These are phyloP conservation scores for Apiotrichum brassicae DNA, from an alignment of 1,284 basidiomycete species.

Conservation along the genomic window DNA sequence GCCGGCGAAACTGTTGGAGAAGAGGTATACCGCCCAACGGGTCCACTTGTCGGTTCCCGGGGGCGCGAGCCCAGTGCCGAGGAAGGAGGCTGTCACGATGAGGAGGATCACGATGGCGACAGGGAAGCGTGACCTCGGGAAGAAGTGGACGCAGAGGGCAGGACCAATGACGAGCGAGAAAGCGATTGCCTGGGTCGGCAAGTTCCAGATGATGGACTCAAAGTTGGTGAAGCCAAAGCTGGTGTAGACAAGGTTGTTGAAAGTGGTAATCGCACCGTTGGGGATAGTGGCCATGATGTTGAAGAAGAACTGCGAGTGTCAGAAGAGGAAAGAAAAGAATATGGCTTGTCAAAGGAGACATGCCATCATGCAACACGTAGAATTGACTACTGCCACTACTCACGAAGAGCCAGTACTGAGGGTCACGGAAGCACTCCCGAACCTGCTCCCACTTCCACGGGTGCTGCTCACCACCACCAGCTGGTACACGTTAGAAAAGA, in stretches of 20 bases:
- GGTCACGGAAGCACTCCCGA: constrained; percentile 26
- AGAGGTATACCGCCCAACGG: constrained; percentile 20
- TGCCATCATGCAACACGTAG: too few relatives aligned
- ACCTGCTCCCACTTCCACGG: constrained; percentile 27
- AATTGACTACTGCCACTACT: too few relatives aligned
- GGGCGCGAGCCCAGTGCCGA: constrained; percentile 21
- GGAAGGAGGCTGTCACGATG: constrained; percentile 17
- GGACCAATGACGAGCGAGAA: constrained; percentile 14
- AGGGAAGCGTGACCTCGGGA: constrained; percentile 19
- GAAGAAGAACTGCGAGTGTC: too few relatives aligned
- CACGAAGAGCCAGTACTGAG: constrained; percentile 16
- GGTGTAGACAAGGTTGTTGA: constrained; percentile 18
- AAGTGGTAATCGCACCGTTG: constrained; percentile 21
- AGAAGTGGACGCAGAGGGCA: constrained; percentile 12
- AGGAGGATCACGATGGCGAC: constrained; percentile 19
- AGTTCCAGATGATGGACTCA: constrained; percentile 19
- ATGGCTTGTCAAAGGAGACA: too few relatives aligned
- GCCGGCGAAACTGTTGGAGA: constrained; percentile 14
- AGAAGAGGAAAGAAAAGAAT: too few relatives aligned
- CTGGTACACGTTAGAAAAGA: too few relatives aligned
- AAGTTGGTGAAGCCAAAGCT: constrained; percentile 23
- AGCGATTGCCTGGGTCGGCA: constrained; percentile 20
- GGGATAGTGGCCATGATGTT: constrained; percentile 22
- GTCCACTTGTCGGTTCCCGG: constrained; percentile 18
- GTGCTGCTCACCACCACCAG: constrained; percentile 16